These are phyloP conservation scores for Teratosphaeriaceae sp. DNA, from an alignment of 2,329 filamentous ascomycete genomes.

Conservation along the genomic window DNA sequence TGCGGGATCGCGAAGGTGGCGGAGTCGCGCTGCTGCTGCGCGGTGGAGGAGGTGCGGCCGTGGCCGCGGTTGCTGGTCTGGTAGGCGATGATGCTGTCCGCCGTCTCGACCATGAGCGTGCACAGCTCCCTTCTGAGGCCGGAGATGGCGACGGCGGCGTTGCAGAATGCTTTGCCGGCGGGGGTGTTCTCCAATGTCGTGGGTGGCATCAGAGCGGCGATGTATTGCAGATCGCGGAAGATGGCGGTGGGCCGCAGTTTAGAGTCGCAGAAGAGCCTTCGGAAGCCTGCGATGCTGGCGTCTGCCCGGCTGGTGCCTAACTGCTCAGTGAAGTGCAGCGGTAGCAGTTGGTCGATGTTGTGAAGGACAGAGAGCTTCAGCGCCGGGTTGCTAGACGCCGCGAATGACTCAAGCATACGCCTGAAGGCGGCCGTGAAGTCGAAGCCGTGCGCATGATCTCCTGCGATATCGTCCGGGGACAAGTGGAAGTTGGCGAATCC, in stretches of 20 bases:
- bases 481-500: background rate
- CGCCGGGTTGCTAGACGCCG: conserved; percentile 80
- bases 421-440: conserved; percentile 70
- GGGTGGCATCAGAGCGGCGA: conserved; percentile 54
- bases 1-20: conserved; percentile 24
- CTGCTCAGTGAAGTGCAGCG: background rate
- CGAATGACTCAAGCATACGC: conserved; percentile 76
- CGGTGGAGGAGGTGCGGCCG: conserved; percentile 25
- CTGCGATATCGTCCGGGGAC: background rate
- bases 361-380: conserved; percentile 76
- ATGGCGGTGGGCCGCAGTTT: conserved; percentile 40
- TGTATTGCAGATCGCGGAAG: conserved; percentile 47
- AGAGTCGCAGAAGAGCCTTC: conserved; percentile 37
- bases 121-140: conserved; percentile 82
- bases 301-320: conserved; percentile 14
- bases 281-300: conserved; percentile 33
- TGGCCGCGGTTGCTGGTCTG: conserved; percentile 57
- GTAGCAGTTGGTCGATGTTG: conserved; percentile 66
- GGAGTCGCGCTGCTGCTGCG: conserved; percentile 28
- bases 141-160: conserved; percentile 82
- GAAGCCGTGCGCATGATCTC: conserved; percentile 11
- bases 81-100: conserved; percentile 61
- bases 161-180: conserved; percentile 75
- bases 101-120: conserved; percentile 72
- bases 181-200: conserved; percentile 49